Evolutionary conservation across 208 protist species (phyloP).

Genomic region (Endotrypanum monterogeii): DNA sequence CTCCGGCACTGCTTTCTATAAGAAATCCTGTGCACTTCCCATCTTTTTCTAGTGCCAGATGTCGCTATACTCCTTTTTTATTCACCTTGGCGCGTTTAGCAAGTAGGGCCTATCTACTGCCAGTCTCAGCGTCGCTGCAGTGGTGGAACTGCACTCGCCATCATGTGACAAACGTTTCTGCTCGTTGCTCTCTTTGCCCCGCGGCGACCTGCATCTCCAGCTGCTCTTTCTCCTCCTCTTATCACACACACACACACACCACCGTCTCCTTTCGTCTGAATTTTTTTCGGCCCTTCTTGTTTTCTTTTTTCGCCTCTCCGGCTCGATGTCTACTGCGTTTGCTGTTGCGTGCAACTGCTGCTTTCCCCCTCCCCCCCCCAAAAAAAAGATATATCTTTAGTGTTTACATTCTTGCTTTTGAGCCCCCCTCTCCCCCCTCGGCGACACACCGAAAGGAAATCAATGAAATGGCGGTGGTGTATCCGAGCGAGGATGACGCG

Average conservation of each 20-base stretch:
- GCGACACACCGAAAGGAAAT: too few species aligned
- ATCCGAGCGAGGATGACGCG: constrained; percentile 33
- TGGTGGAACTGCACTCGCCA: not conserved
- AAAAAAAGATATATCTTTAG: not conserved
- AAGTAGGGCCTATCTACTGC: not conserved
- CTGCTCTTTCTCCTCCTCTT: constrained; percentile 9
- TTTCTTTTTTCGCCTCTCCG: not conserved
- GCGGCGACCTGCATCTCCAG: not conserved
- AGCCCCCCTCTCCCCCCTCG: not conserved
- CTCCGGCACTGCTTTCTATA: not conserved
- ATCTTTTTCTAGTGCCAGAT: not conserved
- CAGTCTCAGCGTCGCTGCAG: not conserved
- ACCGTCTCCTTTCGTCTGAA: constrained; percentile 3
- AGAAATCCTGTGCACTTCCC: not conserved
- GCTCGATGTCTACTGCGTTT: not conserved
- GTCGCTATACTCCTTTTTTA: not conserved
- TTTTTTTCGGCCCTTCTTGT: not conserved
- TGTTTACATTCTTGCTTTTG: constrained; percentile 5
- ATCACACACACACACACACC: too few species aligned
- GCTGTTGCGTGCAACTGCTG: not conserved
- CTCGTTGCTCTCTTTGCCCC: not conserved
- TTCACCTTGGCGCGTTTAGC: not conserved
- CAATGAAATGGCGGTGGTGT: constrained; percentile 27
- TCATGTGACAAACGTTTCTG: not conserved
- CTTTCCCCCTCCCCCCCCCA: not conserved